Percentiles rank a stretch among this genome's conserved stretches.
These are phyloP conservation scores for Colletotrichum sp. DNA, from an alignment of 2,329 filamentous ascomycete species.

Conservation along the genomic window DNA sequence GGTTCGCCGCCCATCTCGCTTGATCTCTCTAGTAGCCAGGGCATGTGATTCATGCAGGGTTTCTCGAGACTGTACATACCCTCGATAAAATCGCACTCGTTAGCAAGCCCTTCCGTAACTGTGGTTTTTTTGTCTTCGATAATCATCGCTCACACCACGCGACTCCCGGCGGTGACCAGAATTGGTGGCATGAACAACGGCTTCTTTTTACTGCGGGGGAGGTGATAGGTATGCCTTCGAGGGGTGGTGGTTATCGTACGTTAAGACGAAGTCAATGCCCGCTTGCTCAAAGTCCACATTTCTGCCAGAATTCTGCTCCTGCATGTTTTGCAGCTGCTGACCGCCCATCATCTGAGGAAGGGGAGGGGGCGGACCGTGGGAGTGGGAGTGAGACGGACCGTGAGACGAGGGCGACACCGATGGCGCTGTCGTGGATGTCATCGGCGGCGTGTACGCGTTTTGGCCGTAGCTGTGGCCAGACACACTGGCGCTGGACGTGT, in stretches of 20 bases:
- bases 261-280: conserved; percentile 89
- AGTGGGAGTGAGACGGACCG: conserved; percentile 21
- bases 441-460: conserved; percentile 53
- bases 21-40: conserved; percentile 72
- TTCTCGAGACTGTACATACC: conserved; percentile 75
- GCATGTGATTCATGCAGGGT: conserved; percentile 91
- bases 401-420: conserved; percentile 41
- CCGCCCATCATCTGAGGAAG: conserved; percentile 29
- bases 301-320: conserved; percentile 34
- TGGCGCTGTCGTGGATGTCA: conserved; percentile 47
- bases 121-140: conserved; percentile 12
- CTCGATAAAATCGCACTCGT: conserved; percentile 44
- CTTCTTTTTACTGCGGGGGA: conserved; percentile 55
- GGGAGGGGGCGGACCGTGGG: conserved; percentile 22
- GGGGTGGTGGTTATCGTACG: conserved; percentile 70
- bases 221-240: conserved; percentile 71
- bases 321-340: conserved; percentile 33
- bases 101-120: conserved; percentile 40
- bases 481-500: conserved; percentile 60
- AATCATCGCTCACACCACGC: conserved; percentile 14
- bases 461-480: conserved; percentile 64
- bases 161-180: conserved; percentile 10
- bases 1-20: conserved; percentile 67
- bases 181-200: conserved; percentile 9
- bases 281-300: conserved; percentile 78